Conservation (phyloP, 108 stramenopile species). For the Cyclotella kingstonii region DNA sequence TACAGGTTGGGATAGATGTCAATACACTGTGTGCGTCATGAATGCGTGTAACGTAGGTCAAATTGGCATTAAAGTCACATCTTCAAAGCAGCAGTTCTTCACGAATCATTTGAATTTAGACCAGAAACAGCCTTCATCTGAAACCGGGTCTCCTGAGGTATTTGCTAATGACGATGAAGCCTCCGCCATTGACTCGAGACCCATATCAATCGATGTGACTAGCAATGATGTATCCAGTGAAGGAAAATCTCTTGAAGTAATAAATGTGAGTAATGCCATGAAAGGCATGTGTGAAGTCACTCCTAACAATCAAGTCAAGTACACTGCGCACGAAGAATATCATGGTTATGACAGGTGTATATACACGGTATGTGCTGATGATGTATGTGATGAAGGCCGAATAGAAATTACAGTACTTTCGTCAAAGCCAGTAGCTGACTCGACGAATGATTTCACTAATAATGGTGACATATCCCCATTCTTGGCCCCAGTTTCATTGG, state of each 20-base stretch:
- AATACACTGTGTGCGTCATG: constrained; percentile 11
- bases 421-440: neutral
- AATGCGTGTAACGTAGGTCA: constrained; percentile 16
- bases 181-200: neutral
- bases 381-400: constrained; percentile 11
- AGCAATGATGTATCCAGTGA: constrained; percentile 8
- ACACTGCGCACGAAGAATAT: constrained; percentile 10
- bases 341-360: constrained; percentile 20
- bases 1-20: constrained; percentile 19
- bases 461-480: too few relatives aligned
- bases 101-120: too few relatives aligned
- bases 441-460: too few relatives aligned
- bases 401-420: constrained; percentile 13
- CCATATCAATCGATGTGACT: constrained; percentile 12
- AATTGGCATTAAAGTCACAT: constrained; percentile 11
- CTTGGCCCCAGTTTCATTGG: neutral
- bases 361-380: constrained; percentile 20
- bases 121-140: too few relatives aligned
- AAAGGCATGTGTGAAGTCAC: constrained; percentile 26
- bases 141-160: constrained; percentile 15
- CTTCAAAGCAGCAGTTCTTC: too few relatives aligned
- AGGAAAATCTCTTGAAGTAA: constrained; percentile 4
- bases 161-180: constrained; percentile 29
- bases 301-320: constrained; percentile 27
- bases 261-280: constrained; percentile 12